Evolutionary conservation across 768 basidiomycete species (phyloP).

Genomic region (Austroboletus eburneus): DNA sequence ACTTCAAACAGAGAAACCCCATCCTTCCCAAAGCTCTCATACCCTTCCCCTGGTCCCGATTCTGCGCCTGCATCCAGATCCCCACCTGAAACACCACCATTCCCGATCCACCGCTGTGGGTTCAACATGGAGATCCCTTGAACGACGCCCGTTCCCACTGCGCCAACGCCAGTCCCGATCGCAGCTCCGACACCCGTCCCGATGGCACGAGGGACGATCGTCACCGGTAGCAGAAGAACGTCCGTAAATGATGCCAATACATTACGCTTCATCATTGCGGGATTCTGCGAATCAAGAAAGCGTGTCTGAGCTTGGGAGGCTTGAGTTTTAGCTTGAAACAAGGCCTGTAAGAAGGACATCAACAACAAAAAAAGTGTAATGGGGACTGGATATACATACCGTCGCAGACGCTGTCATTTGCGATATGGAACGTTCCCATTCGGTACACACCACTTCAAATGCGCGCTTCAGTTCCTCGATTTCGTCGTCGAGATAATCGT

Average conservation of each 20-base stretch:
- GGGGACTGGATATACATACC: conserved; percentile 32
- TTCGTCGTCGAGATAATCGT: conserved; percentile 96
- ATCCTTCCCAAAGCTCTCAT: conserved; percentile 24
- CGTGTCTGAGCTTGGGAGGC: conserved; percentile 36
- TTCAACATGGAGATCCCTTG: conserved; percentile 88
- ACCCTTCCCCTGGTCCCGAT: conserved; percentile 9
- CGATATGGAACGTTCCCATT: conserved; percentile 64
- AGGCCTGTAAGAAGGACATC: too few species aligned
- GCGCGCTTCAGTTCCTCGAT: conserved; percentile 72
- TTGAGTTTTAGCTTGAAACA: too few species aligned
- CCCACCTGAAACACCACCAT: conserved; percentile 7
- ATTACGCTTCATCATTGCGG: conserved; percentile 87
- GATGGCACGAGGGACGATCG: conserved; percentile 85
- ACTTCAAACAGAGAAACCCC: conserved; percentile 51
- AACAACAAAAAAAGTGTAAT: not conserved
- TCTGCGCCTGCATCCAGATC: not conserved
- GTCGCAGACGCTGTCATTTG: conserved; percentile 5
- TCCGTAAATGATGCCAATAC: conserved; percentile 91
- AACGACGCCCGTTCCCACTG: conserved; percentile 65
- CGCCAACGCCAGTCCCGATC: conserved; percentile 55
- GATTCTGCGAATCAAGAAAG: conserved; percentile 83
- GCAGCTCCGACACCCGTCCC: conserved; percentile 60
- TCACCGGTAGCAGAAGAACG: conserved; percentile 87
- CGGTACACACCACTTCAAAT: conserved; percentile 70
- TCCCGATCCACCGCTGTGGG: conserved; percentile 78